Percentiles rank a stretch among this genome's conserved stretches.
Evolutionary conservation across 2,329 filamentous ascomycete genomes (phyloP).

Genomic region (Calonectria honghensis): DNA sequence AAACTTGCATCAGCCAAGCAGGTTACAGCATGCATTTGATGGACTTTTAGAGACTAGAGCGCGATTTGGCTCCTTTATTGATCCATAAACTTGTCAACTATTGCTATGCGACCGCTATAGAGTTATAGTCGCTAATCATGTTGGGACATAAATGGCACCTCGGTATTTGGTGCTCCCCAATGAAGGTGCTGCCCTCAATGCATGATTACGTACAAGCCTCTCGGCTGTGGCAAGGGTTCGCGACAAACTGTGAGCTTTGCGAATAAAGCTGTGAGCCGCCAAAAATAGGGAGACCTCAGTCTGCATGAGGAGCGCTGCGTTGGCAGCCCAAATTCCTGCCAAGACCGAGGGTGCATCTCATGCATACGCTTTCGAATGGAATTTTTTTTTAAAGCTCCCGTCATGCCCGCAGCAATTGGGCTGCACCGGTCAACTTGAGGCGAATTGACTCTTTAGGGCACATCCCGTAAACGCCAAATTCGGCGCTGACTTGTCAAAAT

Average conservation of each 20-base stretch:
- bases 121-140: background rate
- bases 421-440: background rate
- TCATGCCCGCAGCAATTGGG: constrained; percentile 1
- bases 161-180: background rate
- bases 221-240: constrained; percentile 5
- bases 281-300: background rate
- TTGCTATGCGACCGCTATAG: background rate
- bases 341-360: constrained; percentile 2
- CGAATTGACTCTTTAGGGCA: constrained; percentile 6
- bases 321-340: background rate
- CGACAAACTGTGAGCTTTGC: background rate
- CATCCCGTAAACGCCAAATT: background rate
- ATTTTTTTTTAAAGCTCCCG: background rate
- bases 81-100: background rate
- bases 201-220: constrained; percentile 24
- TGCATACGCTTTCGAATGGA: background rate
- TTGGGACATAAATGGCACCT: background rate
- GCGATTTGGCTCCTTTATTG: background rate
- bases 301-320: constrained; percentile 12
- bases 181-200: background rate
- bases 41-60: background rate
- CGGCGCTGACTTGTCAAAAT: background rate
- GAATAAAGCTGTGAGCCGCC: constrained; percentile 2
- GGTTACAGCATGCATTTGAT: background rate
- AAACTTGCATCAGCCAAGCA: background rate